Evolutionary conservation across 306 rosid species (phyloP), one percentile per base, ranked within the genome.

Genomic region (Hippophae gyantsensis): DNA sequence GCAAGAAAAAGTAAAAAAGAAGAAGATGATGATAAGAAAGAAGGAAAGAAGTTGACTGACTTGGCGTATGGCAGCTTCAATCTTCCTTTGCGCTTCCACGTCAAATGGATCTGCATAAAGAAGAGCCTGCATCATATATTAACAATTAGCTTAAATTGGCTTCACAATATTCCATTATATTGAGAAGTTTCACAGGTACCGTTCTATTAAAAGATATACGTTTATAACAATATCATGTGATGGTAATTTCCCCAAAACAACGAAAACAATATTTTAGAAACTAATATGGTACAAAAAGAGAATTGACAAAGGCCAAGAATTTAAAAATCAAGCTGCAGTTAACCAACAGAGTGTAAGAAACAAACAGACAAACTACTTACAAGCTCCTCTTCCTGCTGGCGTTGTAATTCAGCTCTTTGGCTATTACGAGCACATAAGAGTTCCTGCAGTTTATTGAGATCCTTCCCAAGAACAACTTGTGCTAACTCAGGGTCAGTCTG

Each of bases 51-150:
- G 10, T 50, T 42, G 14, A 62, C 71, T 69, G 27, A 92, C 98
- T 93, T 92, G 98, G n/a, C 81, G 96, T 44, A 92, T 87, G 46
- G 96, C 84, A 76, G 98, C 98, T 85, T 92, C 98, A 73, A 87
- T 92, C 81, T 88, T 92, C 83, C 75, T 88, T 71, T 92, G 98
- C 43, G 98, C 93, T 74, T 92, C 96, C 71, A 92, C 85, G 71
- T 92, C 96, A 85, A 85, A 92, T 59, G 96, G 98, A 76, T 92
- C 95, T 27, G 98, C 98, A 83, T 76, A 71, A 58, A 74, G 96
- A 78, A 92, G 95, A 58, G 93, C 99, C 96, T 87, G 67, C 73
- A 27, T 58, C 48, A 67, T 73, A 63, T 8, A 54, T 57, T 58
- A 56, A 44, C 27, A 63, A 32, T 32, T 32, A 32, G 38, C 38